A percentile compares a stretch with the other conserved stretches of the same genome.
Evolutionary conservation across 805 yeast species (phyloP).

Genomic region (Grigorovia humatica): DNA sequence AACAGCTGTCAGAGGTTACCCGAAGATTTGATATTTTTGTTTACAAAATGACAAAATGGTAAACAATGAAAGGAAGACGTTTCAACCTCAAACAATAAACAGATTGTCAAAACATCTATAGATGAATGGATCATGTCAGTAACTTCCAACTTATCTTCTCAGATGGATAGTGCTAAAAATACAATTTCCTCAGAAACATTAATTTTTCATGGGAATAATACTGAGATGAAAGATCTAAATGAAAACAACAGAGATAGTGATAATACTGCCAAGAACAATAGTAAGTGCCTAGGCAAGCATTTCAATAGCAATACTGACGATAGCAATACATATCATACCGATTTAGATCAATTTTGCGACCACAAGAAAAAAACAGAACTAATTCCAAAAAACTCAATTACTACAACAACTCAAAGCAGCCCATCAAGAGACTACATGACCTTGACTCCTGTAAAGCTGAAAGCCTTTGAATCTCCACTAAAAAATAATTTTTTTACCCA

Average conservation of each 20-base stretch:
- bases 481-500: neutral
- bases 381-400: neutral
- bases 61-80: too few species aligned
- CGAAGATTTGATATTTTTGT: too few species aligned
- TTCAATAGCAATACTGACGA: too few species aligned
- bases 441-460: conserved; percentile 22
- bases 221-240: neutral
- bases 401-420: neutral
- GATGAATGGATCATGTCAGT: neutral
- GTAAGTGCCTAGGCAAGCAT: neutral
- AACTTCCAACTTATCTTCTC: neutral
- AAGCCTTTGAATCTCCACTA: conserved; percentile 13
- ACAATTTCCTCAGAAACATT: neutral
- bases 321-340: neutral
- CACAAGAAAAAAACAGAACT: neutral
- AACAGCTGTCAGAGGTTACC: too few species aligned
- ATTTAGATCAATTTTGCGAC: neutral
- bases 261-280: too few species aligned
- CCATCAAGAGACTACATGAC: conserved; percentile 13
- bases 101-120: too few species aligned
- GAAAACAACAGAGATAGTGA: neutral
- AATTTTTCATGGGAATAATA: neutral
- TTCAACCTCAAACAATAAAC: too few species aligned
- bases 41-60: too few species aligned
- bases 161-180: neutral